Percentiles rank a stretch among this genome's conserved stretches.
These are phyloP conservation scores for Xylaria sp. DNA, from an alignment of 2,329 filamentous ascomycete species.

Conservation along the genomic window DNA sequence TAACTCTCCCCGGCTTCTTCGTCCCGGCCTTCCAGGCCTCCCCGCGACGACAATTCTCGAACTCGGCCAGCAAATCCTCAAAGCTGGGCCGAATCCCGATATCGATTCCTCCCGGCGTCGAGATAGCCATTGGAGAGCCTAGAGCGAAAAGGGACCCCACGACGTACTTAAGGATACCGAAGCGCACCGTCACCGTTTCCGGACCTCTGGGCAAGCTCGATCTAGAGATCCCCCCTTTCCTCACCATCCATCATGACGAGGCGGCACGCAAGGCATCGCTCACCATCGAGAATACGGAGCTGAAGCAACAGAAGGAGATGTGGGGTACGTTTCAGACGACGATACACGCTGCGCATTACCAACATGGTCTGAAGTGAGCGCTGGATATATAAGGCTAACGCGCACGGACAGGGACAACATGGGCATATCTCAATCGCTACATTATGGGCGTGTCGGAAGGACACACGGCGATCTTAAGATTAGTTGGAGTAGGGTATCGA, in stretches of 20 bases:
- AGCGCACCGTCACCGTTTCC: constrained; percentile 77
- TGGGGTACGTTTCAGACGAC: constrained; percentile 73
- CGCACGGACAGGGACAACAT: constrained; percentile 76
- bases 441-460: constrained; percentile 96
- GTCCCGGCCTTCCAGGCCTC: constrained; percentile 72
- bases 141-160: constrained; percentile 64
- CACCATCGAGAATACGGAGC: constrained; percentile 73
- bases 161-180: constrained; percentile 70
- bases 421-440: constrained; percentile 89
- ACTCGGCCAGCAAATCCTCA: constrained; percentile 73
- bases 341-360: not conserved
- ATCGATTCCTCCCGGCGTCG: constrained; percentile 85
- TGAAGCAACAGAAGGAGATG: constrained; percentile 88
- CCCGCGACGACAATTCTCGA: constrained; percentile 73
- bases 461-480: constrained; percentile 89
- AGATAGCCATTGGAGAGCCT: constrained; percentile 75
- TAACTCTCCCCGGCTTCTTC: constrained; percentile 76
- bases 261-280: constrained; percentile 72
- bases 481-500: constrained; percentile 96
- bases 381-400: constrained; percentile 15
- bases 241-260: constrained; percentile 76
- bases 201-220: constrained; percentile 85
- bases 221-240: constrained; percentile 81
- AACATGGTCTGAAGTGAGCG: not conserved
- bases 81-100: constrained; percentile 88